Evolutionary conservation across 2,329 filamentous ascomycete genomes (phyloP).

Genomic region (Magnaporthiopsis rhizophila): DNA sequence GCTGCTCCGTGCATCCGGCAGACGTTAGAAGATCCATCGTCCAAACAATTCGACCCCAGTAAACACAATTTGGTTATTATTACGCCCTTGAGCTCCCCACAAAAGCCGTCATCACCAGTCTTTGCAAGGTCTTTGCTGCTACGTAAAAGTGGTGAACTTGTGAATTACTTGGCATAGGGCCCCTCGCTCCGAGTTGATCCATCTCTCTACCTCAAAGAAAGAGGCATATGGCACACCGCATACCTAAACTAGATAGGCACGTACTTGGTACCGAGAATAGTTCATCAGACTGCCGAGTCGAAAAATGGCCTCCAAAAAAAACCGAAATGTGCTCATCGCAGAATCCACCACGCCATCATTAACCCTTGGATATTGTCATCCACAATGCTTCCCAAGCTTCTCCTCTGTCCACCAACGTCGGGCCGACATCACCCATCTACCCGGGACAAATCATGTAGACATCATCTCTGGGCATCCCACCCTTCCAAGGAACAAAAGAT

Average conservation of each 20-base stretch:
- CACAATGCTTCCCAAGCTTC: neutral
- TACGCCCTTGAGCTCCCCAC: neutral
- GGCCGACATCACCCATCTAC: neutral
- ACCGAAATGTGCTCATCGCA: neutral
- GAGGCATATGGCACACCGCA: neutral
- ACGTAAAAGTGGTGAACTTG: neutral
- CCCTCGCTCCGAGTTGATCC: neutral
- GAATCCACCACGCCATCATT: neutral
- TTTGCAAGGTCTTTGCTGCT: neutral
- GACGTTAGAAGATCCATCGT: neutral
- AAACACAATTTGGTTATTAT: neutral
- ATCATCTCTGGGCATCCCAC: neutral
- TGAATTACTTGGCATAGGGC: neutral
- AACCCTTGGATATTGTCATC: neutral
- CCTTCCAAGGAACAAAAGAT: constrained; percentile 16
- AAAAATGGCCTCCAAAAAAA: neutral
- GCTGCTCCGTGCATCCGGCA: neutral
- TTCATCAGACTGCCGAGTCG: neutral
- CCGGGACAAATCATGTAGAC: neutral
- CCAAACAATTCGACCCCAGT: neutral
- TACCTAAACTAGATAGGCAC: neutral
- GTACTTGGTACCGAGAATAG: neutral
- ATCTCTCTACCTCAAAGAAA: neutral
- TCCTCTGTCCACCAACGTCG: neutral
- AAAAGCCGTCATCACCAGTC: too few relatives aligned